These are phyloP conservation scores for Apostasia shenzhenica DNA, from an alignment of 106 monocot species.

Conservation along the genomic window DNA sequence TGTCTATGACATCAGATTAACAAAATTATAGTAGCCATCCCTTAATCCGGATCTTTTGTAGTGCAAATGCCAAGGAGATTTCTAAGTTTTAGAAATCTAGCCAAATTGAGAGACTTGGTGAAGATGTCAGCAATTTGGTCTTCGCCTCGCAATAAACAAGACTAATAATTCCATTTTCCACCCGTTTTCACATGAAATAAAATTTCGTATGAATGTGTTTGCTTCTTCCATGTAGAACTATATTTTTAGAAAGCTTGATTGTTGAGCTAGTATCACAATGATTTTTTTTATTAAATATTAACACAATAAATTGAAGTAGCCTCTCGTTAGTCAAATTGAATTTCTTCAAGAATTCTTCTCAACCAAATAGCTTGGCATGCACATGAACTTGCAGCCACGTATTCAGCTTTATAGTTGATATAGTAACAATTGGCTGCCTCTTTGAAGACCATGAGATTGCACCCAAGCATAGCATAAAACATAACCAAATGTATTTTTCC, in stretches of 20 bases:
- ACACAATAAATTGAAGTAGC: not conserved
- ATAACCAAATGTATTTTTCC: not conserved
- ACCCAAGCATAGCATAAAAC: not conserved
- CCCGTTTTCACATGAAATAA: not conserved
- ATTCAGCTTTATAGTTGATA: not conserved
- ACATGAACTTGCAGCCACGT: not conserved
- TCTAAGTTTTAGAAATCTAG: not conserved
- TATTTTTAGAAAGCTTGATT: not conserved
- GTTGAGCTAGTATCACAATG: not conserved
- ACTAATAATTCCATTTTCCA: too few relatives aligned
- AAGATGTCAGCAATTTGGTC: not conserved
- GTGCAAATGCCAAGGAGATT: not conserved
- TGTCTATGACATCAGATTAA: not conserved
- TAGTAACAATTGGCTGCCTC: not conserved
- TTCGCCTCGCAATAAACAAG: too few relatives aligned
- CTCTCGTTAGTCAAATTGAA: not conserved
- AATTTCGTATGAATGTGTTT: not conserved
- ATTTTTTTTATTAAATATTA: not conserved
- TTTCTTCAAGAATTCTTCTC: not conserved
- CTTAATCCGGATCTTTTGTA: not conserved
- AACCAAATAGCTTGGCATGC: not conserved
- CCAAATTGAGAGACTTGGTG: not conserved
- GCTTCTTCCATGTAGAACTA: not conserved
- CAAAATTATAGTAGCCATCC: not conserved
- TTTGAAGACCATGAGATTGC: constrained; percentile 1